Conservation (phyloP, 208 protist genomes). For the Trypanosoma boissoni region DNA sequence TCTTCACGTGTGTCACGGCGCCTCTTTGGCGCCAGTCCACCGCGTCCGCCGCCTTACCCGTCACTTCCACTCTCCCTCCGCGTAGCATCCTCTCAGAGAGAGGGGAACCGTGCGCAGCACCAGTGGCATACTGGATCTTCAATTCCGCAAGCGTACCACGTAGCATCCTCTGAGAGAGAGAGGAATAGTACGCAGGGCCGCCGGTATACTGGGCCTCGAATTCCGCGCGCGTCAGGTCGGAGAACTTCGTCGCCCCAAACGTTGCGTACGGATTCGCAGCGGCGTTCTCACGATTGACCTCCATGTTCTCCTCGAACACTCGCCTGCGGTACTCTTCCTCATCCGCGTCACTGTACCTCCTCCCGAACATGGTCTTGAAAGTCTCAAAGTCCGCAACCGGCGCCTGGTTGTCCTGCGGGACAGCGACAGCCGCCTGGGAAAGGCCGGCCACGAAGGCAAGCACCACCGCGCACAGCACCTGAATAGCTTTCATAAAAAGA, state of each 20-base stretch:
- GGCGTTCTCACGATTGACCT: constrained; percentile 21
- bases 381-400: constrained; percentile 27
- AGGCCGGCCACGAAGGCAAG: neutral
- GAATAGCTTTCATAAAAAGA: too few species aligned
- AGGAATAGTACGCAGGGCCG: neutral
- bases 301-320: constrained; percentile 59
- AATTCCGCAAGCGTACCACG: too few species aligned
- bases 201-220: constrained; percentile 25
- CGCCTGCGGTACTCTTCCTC: constrained; percentile 40
- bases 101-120: neutral
- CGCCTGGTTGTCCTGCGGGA: neutral
- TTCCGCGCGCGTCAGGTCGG: constrained; percentile 44
- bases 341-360: constrained; percentile 42
- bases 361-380: constrained; percentile 59
- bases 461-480: neutral
- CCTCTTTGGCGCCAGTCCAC: constrained; percentile 85
- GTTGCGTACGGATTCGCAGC: constrained; percentile 55
- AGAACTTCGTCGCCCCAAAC: constrained; percentile 31
- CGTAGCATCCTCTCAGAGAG: too few species aligned
- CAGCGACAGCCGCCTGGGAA: too few species aligned
- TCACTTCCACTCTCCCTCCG: too few species aligned
- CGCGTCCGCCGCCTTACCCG: neutral
- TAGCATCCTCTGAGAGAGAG: neutral
- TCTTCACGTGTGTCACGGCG: constrained; percentile 92
- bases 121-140: too few species aligned